phyloP scores from a whole-genome alignment of 345 rosid genomes.

The Stellera chamaejasme region DNA sequence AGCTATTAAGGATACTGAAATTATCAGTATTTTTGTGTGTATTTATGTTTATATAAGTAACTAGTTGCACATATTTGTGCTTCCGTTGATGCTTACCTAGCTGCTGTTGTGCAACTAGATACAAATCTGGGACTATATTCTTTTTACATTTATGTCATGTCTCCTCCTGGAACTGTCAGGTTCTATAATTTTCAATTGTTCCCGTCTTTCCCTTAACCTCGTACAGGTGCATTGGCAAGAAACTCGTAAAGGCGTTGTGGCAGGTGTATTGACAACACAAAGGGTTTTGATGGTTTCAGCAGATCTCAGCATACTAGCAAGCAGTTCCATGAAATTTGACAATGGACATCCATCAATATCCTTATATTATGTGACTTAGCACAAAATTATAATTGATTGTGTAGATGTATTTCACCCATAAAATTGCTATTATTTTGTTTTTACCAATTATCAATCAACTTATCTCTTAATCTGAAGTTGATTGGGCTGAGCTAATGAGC shows the following conservation, averaged over 20 bases:
- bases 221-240: constrained; percentile 93
- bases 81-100: neutral
- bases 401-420: too few species aligned
- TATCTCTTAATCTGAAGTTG: neutral
- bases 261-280: constrained; percentile 89
- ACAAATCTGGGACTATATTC: too few species aligned
- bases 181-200: too few species aligned
- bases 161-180: constrained; percentile 4
- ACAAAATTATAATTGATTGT: too few species aligned
- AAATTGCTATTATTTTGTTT: too few species aligned
- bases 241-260: constrained; percentile 83
- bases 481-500: too few species aligned
- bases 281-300: constrained; percentile 89
- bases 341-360: constrained; percentile 97
- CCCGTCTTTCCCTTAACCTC: constrained; percentile 2
- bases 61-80: neutral
- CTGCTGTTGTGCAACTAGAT: neutral
- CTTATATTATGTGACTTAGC: constrained; percentile 15
- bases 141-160: constrained; percentile 1
- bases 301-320: constrained; percentile 78
- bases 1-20: too few species aligned
- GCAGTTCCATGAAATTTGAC: constrained; percentile 77
- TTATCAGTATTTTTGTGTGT: too few species aligned
- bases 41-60: neutral
- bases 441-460: neutral